Base-by-base conservation (phyloP, 345 rosid genomes). In the Zanthoxylum bungeanum region DNA sequence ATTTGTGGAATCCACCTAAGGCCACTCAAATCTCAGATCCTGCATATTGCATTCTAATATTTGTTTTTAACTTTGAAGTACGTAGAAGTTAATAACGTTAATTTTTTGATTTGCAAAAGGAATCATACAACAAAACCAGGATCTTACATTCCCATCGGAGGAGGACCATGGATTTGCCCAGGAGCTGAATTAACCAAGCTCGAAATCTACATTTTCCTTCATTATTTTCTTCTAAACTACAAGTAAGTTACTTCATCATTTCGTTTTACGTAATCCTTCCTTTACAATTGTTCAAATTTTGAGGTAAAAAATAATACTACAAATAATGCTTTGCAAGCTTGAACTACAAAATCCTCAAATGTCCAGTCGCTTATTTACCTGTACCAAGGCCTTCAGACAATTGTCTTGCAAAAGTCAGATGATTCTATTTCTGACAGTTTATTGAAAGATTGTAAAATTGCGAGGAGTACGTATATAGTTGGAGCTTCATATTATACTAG, bases 151-250 rank as follows among this genome's bases (percentile, higher is more conserved):
- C 42, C 64, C 5, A 33, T 59, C 4, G 46, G 46, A 60, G 64
- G 44, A 0, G 27, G 42, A 60, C 27, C 64, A n/a, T 7, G 46
- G 46, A 34, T 36, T 36, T 60, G 64, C 17, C 64, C 46, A 9
- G 46, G 64, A n/a, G 64, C 64, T 60, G 64, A 60, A 19, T 24
- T 60, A 16, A 10, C 44, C 64, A 60, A 60, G 22, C 64, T 60
- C 37, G 42, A 60, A 59, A 56, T 56, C 60, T 56, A 14, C 64
- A 59, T 59, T 33, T 59, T 59, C 42, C 42, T 59, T 17, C 42
- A 59, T 34, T 59, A 59, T n/a, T 59, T 34, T 31, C 40, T 59
- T 25, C 64, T 59, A 17, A 33, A 31, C 22, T 59, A 59, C 42
- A 34, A 59, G 64, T 34, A 11, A 60, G 44, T 60, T 33, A 2